Percentiles rank a stretch among this genome's conserved stretches.
Evolutionary conservation across 805 yeast genomes (phyloP).

Genomic region (Metschnikowia baotianmanensis): DNA sequence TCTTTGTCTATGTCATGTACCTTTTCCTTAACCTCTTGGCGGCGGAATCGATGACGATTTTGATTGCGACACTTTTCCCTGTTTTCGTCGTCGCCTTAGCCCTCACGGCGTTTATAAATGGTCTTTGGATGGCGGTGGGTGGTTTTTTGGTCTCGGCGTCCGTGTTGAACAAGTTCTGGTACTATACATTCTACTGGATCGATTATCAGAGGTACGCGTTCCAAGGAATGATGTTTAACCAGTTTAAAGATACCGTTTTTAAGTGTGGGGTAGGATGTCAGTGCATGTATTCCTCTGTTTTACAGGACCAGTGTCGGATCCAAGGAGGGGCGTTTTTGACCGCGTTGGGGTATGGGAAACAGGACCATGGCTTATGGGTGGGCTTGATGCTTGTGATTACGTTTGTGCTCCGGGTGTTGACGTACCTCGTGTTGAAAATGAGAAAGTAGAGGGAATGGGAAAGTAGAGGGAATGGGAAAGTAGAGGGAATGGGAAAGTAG

Average conservation of each 20-base stretch:
- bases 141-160: conserved; percentile 38
- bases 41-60: conserved; percentile 40
- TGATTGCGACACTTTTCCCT: conserved; percentile 33
- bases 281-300: conserved; percentile 31
- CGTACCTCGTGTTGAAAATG: conserved; percentile 24
- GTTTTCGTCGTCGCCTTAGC: conserved; percentile 39
- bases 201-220: conserved; percentile 42
- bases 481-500: too few relatives aligned
- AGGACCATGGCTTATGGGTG: conserved; percentile 33
- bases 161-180: conserved; percentile 38
- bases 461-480: too few relatives aligned
- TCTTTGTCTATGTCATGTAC: conserved; percentile 37
- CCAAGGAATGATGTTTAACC: conserved; percentile 45
- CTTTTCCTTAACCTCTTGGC: conserved; percentile 38
- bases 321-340: conserved; percentile 33
- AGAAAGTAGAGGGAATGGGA: conserved; percentile 6
- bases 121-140: conserved; percentile 44
- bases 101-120: conserved; percentile 39
- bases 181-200: conserved; percentile 40
- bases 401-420: conserved; percentile 25
- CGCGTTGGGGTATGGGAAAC: conserved; percentile 27
- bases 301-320: conserved; percentile 30
- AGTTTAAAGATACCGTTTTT: conserved; percentile 27
- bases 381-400: conserved; percentile 34
- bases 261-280: conserved; percentile 32